Conservation (phyloP, 75 land plant genomes). For the Adiantum capillusveneris region DNA sequence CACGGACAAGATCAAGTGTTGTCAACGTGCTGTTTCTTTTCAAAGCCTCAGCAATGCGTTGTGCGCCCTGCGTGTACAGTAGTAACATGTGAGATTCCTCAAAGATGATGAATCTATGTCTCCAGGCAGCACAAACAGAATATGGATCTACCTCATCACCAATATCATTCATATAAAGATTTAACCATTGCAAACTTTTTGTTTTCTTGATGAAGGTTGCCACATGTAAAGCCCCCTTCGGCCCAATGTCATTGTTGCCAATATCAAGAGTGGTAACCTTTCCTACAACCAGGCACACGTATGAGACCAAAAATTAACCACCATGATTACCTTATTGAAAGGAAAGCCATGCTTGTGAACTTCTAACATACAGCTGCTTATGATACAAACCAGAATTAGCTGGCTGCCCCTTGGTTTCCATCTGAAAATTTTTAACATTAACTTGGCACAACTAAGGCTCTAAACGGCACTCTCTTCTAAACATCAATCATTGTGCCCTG, state of each 20-base stretch:
- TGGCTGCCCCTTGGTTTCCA: no score
- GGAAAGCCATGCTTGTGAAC: no score
- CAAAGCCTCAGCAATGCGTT: constrained; percentile 83
- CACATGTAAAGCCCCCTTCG: constrained; percentile 83
- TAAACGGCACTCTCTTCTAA: no score
- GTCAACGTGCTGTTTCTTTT: constrained; percentile 59
- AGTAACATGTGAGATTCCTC: background rate
- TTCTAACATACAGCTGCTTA: no score
- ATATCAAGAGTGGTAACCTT: constrained; percentile 65
- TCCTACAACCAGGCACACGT: constrained; percentile 37
- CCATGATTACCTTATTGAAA: no score
- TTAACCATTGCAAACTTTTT: constrained; percentile 79
- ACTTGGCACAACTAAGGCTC: no score
- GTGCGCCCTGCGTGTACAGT: constrained; percentile 57
- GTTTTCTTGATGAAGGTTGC: constrained; percentile 81
- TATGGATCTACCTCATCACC: constrained; percentile 72
- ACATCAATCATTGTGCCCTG: no score
- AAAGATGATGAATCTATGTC: background rate
- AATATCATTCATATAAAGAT: constrained; percentile 98
- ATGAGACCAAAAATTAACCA: no score
- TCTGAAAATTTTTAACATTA: no score
- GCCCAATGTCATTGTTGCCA: constrained; percentile 83
- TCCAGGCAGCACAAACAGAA: background rate
- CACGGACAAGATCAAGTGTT: constrained; percentile 70
- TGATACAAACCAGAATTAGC: no score